Percentiles rank a stretch among this genome's conserved stretches.
phyloP scores from a whole-genome alignment of 805 yeast genomes.

The Metschnikowia vanudenii region DNA sequence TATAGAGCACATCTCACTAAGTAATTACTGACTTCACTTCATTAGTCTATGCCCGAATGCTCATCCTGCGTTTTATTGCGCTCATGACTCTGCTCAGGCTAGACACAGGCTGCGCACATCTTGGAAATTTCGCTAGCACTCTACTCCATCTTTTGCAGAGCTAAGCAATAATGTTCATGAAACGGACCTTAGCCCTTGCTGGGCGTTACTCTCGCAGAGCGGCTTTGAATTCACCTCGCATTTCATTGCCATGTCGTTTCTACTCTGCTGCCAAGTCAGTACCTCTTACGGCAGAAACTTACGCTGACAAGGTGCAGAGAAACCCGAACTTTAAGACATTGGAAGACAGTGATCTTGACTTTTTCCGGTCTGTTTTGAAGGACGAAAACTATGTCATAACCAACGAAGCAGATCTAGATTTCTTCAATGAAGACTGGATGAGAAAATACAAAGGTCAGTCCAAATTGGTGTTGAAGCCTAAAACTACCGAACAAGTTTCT shows the following conservation, averaged over 20 bases:
- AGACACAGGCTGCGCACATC: slow-evolving; percentile 7
- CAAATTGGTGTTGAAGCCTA: slow-evolving; percentile 76
- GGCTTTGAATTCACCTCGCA: slow-evolving; percentile 1
- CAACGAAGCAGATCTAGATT: slow-evolving; percentile 60
- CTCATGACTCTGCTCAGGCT: slow-evolving; percentile 9
- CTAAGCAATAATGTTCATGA: slow-evolving; percentile 1
- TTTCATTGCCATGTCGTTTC: slow-evolving; percentile 7
- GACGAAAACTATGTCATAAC: slow-evolving; percentile 48
- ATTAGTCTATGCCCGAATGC: background rate
- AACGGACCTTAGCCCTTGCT: slow-evolving; percentile 3
- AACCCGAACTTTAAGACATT: slow-evolving; percentile 51
- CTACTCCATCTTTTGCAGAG: background rate
- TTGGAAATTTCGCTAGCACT: slow-evolving; percentile 1
- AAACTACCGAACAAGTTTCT: slow-evolving; percentile 73
- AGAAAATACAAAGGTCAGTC: slow-evolving; percentile 90
- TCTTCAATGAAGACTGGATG: slow-evolving; percentile 92
- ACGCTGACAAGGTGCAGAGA: slow-evolving; percentile 55
- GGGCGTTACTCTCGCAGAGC: slow-evolving; percentile 2
- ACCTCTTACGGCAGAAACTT: slow-evolving; percentile 68
- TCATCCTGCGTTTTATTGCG: slow-evolving; percentile 7
- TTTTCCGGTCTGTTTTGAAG: slow-evolving; percentile 60
- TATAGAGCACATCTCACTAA: too few species aligned
- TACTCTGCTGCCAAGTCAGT: slow-evolving; percentile 33
- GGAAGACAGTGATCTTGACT: slow-evolving; percentile 53
- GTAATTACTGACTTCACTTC: too few species aligned